Evolutionary conservation across 306 rosid species (phyloP).

Genomic region (Alnus glutinosa): DNA sequence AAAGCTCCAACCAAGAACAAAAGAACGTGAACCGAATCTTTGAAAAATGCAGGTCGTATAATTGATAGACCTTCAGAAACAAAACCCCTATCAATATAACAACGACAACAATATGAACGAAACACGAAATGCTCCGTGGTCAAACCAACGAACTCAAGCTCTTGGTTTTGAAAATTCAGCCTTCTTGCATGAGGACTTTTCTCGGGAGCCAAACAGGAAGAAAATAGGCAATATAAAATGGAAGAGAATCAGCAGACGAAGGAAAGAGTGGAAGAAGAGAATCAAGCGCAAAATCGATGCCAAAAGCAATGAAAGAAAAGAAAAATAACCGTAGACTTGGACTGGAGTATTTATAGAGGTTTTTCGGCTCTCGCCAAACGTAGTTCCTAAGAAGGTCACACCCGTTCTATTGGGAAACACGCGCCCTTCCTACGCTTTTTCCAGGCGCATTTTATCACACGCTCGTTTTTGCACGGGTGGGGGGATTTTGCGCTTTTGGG

Average conservation of each 20-base stretch:
- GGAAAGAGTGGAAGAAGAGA: neutral
- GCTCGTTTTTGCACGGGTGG: neutral
- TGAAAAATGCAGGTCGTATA: slow-evolving; percentile 16
- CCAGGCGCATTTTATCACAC: neutral
- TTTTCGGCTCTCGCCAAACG: slow-evolving; percentile 31
- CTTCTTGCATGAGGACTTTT: slow-evolving; percentile 20
- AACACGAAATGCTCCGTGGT: slow-evolving; percentile 19
- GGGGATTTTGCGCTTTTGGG: too few relatives aligned
- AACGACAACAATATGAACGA: neutral
- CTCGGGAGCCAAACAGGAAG: slow-evolving; percentile 38
- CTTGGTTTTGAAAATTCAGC: slow-evolving; percentile 15
- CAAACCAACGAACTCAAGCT: neutral
- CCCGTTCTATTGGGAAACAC: slow-evolving; percentile 46
- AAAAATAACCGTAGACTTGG: neutral
- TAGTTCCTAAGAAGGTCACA: slow-evolving; percentile 39
- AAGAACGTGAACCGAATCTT: neutral
- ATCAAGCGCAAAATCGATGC: slow-evolving; percentile 24
- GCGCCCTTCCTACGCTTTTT: neutral
- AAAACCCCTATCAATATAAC: slow-evolving; percentile 13
- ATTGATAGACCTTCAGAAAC: slow-evolving; percentile 15
- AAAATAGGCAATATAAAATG: slow-evolving; percentile 9
- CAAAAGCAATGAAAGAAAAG: slow-evolving; percentile 26
- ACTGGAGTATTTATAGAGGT: slow-evolving; percentile 47
- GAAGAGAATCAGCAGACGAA: neutral
- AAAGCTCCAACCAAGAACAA: neutral